Base-by-base conservation (phyloP, 352 stramenopile species). In the Halophytophthora batemanensis region DNA sequence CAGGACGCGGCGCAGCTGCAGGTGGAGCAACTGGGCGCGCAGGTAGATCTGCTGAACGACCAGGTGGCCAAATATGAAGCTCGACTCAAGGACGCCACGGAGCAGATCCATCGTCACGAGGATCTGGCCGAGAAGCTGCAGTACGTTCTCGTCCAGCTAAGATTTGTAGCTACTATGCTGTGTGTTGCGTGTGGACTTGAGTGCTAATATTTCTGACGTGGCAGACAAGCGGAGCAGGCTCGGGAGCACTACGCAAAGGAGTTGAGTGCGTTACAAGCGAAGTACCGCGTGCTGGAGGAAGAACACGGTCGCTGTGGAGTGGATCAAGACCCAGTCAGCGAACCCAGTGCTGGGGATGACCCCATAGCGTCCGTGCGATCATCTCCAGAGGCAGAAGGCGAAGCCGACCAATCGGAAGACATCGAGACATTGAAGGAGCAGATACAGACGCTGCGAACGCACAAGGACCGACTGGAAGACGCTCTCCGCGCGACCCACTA, bases 31-130 rank as follows among this genome's bases (percentile, higher is more conserved):
- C 39, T 92, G 39, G 75, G 61, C 22, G 69, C 61, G 0, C 83
- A 91, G 50, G 73, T 93, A 12, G 77, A 91, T 47, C 53, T 90
- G 13, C 56, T 93, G 11, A 93, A 90, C 50, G 79, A 79, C 40
- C 81, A 93, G 42, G 80, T 91, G 19, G 77, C 71, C 21, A 91
- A 87, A 59, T 91, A 93, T 51, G 83, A 93, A 44, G 63, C 59
- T n/a, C 74, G 77, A 31, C 56, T 93, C 1, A 80, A 77, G 49
- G 75, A 86, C 19, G 67, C 77, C 1, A 75, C 71, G 21, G 63
- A 87, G 19, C 68, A 87, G 45, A 68, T 87, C 25, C 53, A 43
- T 25, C 64, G 62, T 1, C 74, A 74, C 40, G 66, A 53, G 12
- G 42, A 31, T 14, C 52, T 90, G 1, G 68, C 76, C 2, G 64